Evolutionary conservation across 2,329 filamentous ascomycete genomes (phyloP), one percentile per base, ranked within the genome.

Genomic region (Talaromyces rugulosus): DNA sequence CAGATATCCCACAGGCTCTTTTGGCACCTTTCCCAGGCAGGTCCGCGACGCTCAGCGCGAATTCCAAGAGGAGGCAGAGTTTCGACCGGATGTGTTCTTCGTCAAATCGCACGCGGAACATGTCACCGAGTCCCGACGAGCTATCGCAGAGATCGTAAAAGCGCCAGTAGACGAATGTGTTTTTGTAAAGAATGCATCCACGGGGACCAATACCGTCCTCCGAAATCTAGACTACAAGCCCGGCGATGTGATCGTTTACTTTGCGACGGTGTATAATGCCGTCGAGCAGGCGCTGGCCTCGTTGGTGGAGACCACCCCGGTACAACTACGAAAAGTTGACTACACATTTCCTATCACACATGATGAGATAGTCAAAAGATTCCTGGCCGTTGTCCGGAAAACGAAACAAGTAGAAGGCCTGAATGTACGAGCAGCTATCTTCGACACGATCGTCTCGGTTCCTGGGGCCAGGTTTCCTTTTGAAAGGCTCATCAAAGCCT

Each of bases 401-500:
- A 80, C 86, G 47, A 76, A 81, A 33, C 12, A 18, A 28, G 80
- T 78, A 0, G 73, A 79, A 27, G 89, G 90, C 0, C 85, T 88
- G 61, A 85, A 81, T 2, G 85, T 89, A 0, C 85, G 83, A 14
- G 68, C 93, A 9, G 90, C 88, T 18, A 71, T 94, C 16, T 95
- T 94, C 68, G 94, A 98, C 73, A 88, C 88, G 0, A 86, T 97
- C 7, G 87, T 89, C 8, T 92, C 89, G 31, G 80, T 89, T 27
- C 94, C 94, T 0, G 93, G 91, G 0, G 83, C 96, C 0, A 79
- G 87, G 2, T 86, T 96, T 68, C 94, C 94, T 0, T 96, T 90
- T 75, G 87, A 93, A 72, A 76, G 74, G 1, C 76, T 96, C 61
- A 82, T 84, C 1, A 73, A 75, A 7, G 81, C 84, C 0, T 96